These are phyloP conservation scores for Pelargonium fulgidum DNA, from an alignment of 441 rosid species.

Conservation along the genomic window DNA sequence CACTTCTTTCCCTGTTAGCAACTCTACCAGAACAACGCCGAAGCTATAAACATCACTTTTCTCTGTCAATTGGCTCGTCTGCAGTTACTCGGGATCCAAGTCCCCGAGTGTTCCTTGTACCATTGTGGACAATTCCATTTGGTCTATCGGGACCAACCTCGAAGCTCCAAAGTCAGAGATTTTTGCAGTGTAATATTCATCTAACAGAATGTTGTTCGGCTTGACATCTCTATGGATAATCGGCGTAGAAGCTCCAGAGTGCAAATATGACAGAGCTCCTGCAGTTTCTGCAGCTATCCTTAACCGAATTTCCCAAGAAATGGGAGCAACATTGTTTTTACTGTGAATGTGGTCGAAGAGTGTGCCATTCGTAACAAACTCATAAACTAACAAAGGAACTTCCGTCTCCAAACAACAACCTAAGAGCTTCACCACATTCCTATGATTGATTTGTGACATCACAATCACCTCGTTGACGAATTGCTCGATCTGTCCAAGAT, in stretches of 20 bases:
- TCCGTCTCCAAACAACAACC: conserved; percentile 25
- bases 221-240: conserved; percentile 27
- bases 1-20: conserved; percentile 13
- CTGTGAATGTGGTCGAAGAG: conserved; percentile 20
- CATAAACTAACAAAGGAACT: conserved; percentile 23
- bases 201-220: conserved; percentile 20
- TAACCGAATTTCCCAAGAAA: conserved; percentile 19
- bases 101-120: conserved; percentile 23
- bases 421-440: conserved; percentile 16
- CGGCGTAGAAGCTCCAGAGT: conserved; percentile 16
- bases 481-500: conserved; percentile 18
- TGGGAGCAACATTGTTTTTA: neutral
- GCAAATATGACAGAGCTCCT: conserved; percentile 23
- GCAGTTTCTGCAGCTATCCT: conserved; percentile 20
- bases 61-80: conserved; percentile 14
- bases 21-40: conserved; percentile 14
- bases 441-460: conserved; percentile 25
- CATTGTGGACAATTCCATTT: conserved; percentile 10
- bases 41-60: conserved; percentile 25
- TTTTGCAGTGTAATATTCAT: conserved; percentile 15
- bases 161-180: conserved; percentile 28
- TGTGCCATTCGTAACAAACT: conserved; percentile 21
- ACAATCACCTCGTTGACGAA: conserved; percentile 24
- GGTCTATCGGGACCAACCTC: conserved; percentile 14
- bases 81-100: conserved; percentile 18